Percentiles rank a stretch among this genome's conserved stretches.
These are phyloP conservation scores for Cyclospora cayetanensis DNA, from an alignment of 169 alveolate species.

Conservation along the genomic window DNA sequence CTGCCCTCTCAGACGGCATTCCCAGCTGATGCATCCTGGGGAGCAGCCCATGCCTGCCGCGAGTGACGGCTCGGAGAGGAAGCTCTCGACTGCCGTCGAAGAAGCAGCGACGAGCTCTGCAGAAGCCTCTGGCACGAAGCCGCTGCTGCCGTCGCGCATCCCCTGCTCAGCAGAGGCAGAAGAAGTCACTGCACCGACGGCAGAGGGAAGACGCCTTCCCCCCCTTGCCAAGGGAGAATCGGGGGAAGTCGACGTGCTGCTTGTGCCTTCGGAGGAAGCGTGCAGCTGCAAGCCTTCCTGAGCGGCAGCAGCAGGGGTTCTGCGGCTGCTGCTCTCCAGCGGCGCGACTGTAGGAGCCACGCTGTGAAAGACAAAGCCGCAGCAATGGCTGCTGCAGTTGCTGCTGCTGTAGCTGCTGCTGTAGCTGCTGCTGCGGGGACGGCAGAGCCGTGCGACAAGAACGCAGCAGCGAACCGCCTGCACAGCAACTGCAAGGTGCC, in stretches of 20 bases:
- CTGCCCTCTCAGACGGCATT: not conserved
- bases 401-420: not conserved
- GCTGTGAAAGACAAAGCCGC: not conserved
- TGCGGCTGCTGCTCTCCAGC: not conserved
- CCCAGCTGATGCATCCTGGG: constrained; percentile 17
- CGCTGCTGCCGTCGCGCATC: not conserved
- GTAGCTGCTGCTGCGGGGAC: constrained; percentile 40
- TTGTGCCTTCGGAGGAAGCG: not conserved
- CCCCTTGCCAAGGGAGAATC: not conserved
- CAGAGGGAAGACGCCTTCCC: too few relatives aligned
- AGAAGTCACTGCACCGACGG: not conserved
- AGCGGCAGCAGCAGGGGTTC: not conserved
- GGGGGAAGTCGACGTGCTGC: not conserved
- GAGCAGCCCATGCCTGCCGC: not conserved
- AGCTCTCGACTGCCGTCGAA: not conserved
- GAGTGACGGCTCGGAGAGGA: not conserved
- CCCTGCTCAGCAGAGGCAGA: not conserved
- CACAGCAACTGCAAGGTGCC: constrained; percentile 37
- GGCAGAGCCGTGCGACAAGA: not conserved
- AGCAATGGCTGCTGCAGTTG: not conserved
- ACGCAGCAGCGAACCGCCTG: constrained; percentile 55
- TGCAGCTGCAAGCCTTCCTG: not conserved
- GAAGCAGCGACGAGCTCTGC: not conserved
- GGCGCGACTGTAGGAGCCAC: not conserved
- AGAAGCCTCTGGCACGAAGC: not conserved